A percentile compares a stretch with the other conserved stretches of the same genome.
Conservation (phyloP, 208 protist genomes). For the Balamuthia mandrillaris region DNA sequence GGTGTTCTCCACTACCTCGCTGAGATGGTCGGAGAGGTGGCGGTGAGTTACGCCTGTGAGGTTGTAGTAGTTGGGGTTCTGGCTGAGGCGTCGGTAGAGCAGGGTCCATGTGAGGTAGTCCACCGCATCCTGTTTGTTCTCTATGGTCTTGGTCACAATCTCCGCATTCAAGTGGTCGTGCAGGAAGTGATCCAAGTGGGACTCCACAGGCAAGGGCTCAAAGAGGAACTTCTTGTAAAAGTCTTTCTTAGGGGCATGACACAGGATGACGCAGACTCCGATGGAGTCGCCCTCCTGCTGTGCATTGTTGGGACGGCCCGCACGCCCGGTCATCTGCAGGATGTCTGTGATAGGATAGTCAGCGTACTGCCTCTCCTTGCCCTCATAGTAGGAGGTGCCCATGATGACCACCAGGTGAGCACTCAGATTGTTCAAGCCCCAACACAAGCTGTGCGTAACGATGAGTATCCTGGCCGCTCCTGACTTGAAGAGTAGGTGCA, state of each 20-base stretch:
- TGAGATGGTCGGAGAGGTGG: conserved; percentile 82
- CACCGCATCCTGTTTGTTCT: conserved; percentile 83
- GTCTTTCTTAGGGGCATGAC: conserved; percentile 74
- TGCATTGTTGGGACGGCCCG: conserved; percentile 45
- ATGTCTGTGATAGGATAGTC: conserved; percentile 76
- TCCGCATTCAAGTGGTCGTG: conserved; percentile 98
- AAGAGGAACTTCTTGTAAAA: conserved; percentile 79
- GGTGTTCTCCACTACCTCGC: conserved; percentile 81
- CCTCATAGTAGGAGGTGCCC: conserved; percentile 67
- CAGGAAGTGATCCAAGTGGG: conserved; percentile 80
- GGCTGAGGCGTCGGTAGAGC: conserved; percentile 76
- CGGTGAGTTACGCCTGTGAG: conserved; percentile 69
- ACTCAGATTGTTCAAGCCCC: conserved; percentile 49
- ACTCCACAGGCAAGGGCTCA: conserved; percentile 79
- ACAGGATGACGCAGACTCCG: conserved; percentile 69
- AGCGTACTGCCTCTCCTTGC: conserved; percentile 54
- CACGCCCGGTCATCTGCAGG: conserved; percentile 81
- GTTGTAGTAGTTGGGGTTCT: conserved; percentile 88
- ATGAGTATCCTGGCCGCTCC: conserved; percentile 64
- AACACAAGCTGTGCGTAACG: conserved; percentile 55
- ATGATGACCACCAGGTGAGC: conserved; percentile 67
- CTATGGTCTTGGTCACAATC: conserved; percentile 92
- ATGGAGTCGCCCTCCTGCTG: too few relatives aligned
- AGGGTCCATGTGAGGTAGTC: conserved; percentile 88
- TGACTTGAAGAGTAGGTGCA: conserved; percentile 35